Conservation (phyloP, 768 basidiomycete genomes). For the Trametopsis cervina region DNA sequence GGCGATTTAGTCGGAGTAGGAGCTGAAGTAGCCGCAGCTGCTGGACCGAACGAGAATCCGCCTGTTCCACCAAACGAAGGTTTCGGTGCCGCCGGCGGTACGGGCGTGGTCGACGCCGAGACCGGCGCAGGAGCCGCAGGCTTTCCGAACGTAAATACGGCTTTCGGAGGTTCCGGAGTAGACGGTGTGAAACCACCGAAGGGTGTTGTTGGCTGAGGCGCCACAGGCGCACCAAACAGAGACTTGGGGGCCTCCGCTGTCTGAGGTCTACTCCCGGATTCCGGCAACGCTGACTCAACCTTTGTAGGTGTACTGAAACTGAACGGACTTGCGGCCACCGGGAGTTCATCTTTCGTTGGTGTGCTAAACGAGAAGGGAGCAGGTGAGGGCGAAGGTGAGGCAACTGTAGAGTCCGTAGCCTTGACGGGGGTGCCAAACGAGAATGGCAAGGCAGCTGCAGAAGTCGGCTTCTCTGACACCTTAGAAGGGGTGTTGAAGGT, state of each 20-base stretch:
- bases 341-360: background rate
- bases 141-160: slow-evolving; percentile 24
- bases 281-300: slow-evolving; percentile 5
- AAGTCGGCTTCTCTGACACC: background rate
- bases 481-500: background rate
- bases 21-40: slow-evolving; percentile 20
- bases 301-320: slow-evolving; percentile 10
- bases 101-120: slow-evolving; percentile 20
- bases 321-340: background rate
- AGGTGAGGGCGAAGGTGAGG: slow-evolving; percentile 2
- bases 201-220: background rate
- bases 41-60: slow-evolving; percentile 40
- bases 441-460: slow-evolving; percentile 14
- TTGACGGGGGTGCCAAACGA: slow-evolving; percentile 16
- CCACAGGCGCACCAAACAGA: background rate
- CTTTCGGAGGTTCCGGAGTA: slow-evolving; percentile 15
- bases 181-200: background rate
- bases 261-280: slow-evolving; percentile 2
- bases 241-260: slow-evolving; percentile 13
- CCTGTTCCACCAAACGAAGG: slow-evolving; percentile 32
- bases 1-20: slow-evolving; percentile 24
- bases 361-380: slow-evolving; percentile 26
- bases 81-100: slow-evolving; percentile 32
- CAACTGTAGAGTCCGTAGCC: slow-evolving; percentile 1
- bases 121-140: slow-evolving; percentile 20